phyloP scores from a whole-genome alignment of 352 stramenopile genomes.

The Globisporangium recalcitrans region DNA sequence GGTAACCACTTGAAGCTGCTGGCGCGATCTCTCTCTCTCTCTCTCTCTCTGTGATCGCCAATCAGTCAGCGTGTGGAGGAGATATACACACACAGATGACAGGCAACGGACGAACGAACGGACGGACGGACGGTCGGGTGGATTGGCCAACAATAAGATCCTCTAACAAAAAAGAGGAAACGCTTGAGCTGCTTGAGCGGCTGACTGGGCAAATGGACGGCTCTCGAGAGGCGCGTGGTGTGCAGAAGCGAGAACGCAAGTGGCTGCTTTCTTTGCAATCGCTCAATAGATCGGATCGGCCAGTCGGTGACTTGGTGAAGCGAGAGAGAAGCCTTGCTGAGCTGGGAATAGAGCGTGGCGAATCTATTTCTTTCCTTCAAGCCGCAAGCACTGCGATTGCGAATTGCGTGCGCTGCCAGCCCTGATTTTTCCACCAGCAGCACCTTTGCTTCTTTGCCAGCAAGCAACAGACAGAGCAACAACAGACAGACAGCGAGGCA shows the following conservation, averaged over 20 bases:
- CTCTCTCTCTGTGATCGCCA: not conserved
- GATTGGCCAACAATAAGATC: not conserved
- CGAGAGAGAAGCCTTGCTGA: too few relatives aligned
- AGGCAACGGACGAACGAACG: not conserved
- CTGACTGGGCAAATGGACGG: not conserved
- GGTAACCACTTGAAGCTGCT: not conserved
- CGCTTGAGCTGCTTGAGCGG: not conserved
- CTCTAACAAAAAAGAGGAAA: not conserved
- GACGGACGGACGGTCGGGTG: not conserved
- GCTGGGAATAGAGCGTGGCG: not conserved
- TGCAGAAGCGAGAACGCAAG: not conserved
- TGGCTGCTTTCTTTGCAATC: not conserved
- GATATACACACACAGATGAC: not conserved
- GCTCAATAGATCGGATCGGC: not conserved
- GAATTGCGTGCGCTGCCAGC: not conserved
- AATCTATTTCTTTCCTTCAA: conserved; percentile 3
- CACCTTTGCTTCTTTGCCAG: too few relatives aligned
- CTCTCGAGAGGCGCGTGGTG: not conserved
- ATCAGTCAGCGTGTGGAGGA: not conserved
- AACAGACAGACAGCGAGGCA: not conserved
- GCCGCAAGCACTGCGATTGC: not conserved
- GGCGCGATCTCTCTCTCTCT: conserved; percentile 2
- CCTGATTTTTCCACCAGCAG: conserved; percentile 9
- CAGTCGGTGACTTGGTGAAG: not conserved
- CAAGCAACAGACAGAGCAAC: too few relatives aligned